Conservation (phyloP, 225 moss, liverwort and hornwort genomes). For the Polytrichum formosum region DNA sequence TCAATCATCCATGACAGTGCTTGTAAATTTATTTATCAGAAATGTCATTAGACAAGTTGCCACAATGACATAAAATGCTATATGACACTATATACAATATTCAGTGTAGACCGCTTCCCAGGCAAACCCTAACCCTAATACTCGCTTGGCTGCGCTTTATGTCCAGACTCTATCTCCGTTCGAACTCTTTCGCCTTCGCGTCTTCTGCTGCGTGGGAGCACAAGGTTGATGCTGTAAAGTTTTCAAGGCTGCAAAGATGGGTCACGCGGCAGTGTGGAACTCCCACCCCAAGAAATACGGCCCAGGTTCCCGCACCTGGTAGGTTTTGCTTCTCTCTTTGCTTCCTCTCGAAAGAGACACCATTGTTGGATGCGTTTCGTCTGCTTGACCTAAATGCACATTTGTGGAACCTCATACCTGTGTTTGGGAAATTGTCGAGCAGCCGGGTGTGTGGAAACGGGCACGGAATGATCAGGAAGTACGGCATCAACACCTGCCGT, state of each 20-base stretch:
- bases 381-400: neutral
- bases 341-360: neutral
- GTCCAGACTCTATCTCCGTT: too few species aligned
- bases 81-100: too few species aligned
- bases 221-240: neutral
- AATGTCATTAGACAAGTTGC: too few species aligned
- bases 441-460: constrained; percentile 58
- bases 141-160: neutral
- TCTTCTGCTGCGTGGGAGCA: neutral
- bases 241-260: constrained; percentile 43
- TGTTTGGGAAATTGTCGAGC: neutral
- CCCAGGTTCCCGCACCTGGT: constrained; percentile 75
- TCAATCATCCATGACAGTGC: too few species aligned
- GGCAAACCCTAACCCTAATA: too few species aligned
- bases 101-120: too few species aligned
- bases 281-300: constrained; percentile 77
- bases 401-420: neutral
- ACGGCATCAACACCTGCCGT: constrained; percentile 56
- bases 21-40: too few species aligned
- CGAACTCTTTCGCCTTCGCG: neutral
- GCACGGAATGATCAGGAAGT: constrained; percentile 53
- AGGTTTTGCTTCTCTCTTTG: neutral
- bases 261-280: constrained; percentile 81
- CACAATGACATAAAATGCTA: too few species aligned
- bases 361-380: neutral